Evolutionary conservation across 805 yeast species (phyloP).

Genomic region (Suhomyces pyralidae): DNA sequence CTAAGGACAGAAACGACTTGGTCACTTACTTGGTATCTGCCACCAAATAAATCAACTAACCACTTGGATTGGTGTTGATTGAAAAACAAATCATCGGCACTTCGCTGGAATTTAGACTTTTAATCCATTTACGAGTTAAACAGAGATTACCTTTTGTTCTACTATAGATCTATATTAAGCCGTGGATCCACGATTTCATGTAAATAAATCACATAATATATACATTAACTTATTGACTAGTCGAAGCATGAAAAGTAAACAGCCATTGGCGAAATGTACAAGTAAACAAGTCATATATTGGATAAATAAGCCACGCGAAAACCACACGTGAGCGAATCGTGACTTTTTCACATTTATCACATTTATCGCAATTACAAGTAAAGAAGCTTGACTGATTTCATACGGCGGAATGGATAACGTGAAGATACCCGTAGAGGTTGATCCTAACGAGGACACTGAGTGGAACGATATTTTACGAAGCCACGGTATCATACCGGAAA

Average conservation of each 20-base stretch:
- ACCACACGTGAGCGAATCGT: neutral
- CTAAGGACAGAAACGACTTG: constrained; percentile 97
- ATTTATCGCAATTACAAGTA: too few species aligned
- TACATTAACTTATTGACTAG: neutral
- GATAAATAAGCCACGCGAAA: neutral
- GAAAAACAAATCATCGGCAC: neutral
- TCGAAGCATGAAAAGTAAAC: neutral
- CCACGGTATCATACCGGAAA: constrained; percentile 89
- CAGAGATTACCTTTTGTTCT: neutral
- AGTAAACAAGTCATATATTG: neutral
- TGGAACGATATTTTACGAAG: constrained; percentile 95
- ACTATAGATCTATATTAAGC: neutral
- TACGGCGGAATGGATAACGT: constrained; percentile 8
- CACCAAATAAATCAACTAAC: constrained; percentile 30
- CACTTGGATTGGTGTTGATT: neutral
- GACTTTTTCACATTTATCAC: constrained; percentile 1
- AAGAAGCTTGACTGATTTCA: neutral
- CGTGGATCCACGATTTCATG: neutral
- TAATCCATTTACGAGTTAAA: neutral
- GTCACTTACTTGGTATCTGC: constrained; percentile 71
- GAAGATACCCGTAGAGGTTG: constrained; percentile 79
- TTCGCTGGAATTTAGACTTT: neutral
- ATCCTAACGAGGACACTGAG: constrained; percentile 95
- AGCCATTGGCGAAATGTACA: neutral
- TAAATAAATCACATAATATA: neutral